Conservation (phyloP, 805 yeast genomes). For the Candida sithepensis region DNA sequence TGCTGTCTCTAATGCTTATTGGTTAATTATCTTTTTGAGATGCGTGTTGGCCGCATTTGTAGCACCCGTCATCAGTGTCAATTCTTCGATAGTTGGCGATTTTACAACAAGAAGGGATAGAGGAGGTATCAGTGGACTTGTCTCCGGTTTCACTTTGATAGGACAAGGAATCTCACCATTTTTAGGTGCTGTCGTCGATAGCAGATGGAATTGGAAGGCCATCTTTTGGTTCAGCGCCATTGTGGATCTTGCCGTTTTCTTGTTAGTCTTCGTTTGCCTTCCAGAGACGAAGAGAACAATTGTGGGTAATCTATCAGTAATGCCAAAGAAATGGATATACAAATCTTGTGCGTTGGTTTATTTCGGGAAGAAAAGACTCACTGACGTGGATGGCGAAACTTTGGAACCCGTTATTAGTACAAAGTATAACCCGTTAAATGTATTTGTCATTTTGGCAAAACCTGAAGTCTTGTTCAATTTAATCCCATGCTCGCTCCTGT, state of each 20-base stretch:
- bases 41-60: constrained; percentile 77
- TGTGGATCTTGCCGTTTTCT: constrained; percentile 47
- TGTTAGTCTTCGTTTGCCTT: constrained; percentile 35
- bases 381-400: constrained; percentile 26
- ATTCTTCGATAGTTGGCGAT: constrained; percentile 73
- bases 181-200: constrained; percentile 53
- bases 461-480: constrained; percentile 41
- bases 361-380: constrained; percentile 30
- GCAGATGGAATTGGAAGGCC: constrained; percentile 66
- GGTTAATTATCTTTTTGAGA: constrained; percentile 62
- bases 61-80: constrained; percentile 70
- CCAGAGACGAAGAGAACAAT: constrained; percentile 75
- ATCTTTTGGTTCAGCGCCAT: constrained; percentile 75
- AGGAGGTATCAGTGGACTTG: constrained; percentile 67
- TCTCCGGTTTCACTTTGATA: constrained; percentile 58
- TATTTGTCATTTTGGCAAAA: constrained; percentile 15
- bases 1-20: constrained; percentile 54
- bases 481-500: constrained; percentile 58
- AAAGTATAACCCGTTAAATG: constrained; percentile 26
- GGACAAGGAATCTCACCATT: constrained; percentile 82
- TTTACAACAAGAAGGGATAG: constrained; percentile 60
- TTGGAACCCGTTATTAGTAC: constrained; percentile 10
- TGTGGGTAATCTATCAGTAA: constrained; percentile 71
- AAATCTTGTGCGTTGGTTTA: constrained; percentile 41
- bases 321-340: constrained; percentile 42